Conservation (phyloP, 1,284 basidiomycete genomes). For the Flammula alnicola region DNA sequence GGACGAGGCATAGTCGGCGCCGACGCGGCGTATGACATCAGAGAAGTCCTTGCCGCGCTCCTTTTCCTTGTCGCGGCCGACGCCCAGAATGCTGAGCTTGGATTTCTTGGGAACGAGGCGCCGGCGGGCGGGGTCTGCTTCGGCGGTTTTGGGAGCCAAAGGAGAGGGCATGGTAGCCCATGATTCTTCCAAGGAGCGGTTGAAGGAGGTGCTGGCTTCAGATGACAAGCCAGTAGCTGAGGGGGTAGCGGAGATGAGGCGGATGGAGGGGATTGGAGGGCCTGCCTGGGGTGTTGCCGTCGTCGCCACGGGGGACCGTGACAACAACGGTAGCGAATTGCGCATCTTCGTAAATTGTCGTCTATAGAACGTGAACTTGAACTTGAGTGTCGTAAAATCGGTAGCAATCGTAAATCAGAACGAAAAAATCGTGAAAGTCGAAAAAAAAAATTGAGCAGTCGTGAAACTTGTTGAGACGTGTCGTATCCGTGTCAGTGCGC, state of each 20-base stretch:
- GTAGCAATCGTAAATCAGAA: too few species aligned
- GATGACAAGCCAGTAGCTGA: conserved; percentile 52
- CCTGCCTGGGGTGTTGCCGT: conserved; percentile 1
- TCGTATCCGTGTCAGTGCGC: conserved; percentile 4
- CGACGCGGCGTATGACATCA: conserved; percentile 64
- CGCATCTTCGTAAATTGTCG: conserved; percentile 4
- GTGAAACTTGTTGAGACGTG: too few species aligned
- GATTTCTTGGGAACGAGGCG: conserved; percentile 77
- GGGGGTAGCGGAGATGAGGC: conserved; percentile 70
- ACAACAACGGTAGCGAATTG: too few species aligned
- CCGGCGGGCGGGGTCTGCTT: conserved; percentile 23
- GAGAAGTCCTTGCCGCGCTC: conserved; percentile 53
- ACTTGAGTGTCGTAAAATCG: conserved; percentile 1
- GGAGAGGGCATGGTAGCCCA: conserved; percentile 37
- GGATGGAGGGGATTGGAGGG: conserved; percentile 56
- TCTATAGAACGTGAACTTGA: not conserved
- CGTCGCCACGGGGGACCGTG: too few species aligned
- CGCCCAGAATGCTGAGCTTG: conserved; percentile 59
- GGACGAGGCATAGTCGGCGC: conserved; percentile 35
- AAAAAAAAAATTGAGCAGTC: too few species aligned
- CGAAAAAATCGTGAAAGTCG: too few species aligned
- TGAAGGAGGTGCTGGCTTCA: conserved; percentile 33
- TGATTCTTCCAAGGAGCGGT: conserved; percentile 35
- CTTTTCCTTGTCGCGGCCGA: conserved; percentile 39
- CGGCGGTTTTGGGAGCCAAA: conserved; percentile 23